Evolutionary conservation across 1,139 yeast genomes (phyloP), one percentile per base, ranked within the genome.

Genomic region (Lodderomyces theae): DNA sequence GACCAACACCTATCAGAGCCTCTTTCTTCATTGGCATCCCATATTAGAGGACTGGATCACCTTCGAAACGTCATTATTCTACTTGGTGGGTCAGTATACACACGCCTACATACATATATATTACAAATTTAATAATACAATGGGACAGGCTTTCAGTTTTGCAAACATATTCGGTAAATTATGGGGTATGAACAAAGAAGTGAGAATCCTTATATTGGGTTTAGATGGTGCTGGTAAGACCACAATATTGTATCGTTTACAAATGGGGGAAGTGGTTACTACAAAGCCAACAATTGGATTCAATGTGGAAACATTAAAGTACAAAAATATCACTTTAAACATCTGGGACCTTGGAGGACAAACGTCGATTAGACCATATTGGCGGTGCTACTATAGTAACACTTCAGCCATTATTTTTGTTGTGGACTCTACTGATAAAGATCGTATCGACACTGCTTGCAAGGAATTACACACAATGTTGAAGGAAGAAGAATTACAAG

Each of bases 171-270:
- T 90, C 61, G 82, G 89, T 43, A 79, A 80, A 56, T 72, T 92
- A 41, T 92, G 97, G 95, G 95, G 95, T 25, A 77, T 82, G 41
- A 84, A 83, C 55, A 88, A 88, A 63, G 97, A 92, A 64, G 84
- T 90, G 57, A 78, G 98, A 52, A 89, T 92, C 44, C 77, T 92
- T 49, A 92, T 92, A 53, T 72, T 92, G 42, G 98, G 98, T 4
- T 71, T 92, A 47, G 98, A 92, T 64, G 97, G 97, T 68, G 97
- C 98, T 2, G 98, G 98, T 41, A 92, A 92, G 61, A 92, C 98
- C 36, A 92, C 98, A 9, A 90, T 92, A 46, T 74, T 92, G 47
- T 92, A 92, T 67, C 79, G 94, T 52, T 73, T 92, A 47, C 97
- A 92, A 53, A 78, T 89, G 64, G 97, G 97, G 18, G 97, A 89